Conservation (phyloP, 2,329 filamentous ascomycete genomes). For the Calonectria pteridis region DNA sequence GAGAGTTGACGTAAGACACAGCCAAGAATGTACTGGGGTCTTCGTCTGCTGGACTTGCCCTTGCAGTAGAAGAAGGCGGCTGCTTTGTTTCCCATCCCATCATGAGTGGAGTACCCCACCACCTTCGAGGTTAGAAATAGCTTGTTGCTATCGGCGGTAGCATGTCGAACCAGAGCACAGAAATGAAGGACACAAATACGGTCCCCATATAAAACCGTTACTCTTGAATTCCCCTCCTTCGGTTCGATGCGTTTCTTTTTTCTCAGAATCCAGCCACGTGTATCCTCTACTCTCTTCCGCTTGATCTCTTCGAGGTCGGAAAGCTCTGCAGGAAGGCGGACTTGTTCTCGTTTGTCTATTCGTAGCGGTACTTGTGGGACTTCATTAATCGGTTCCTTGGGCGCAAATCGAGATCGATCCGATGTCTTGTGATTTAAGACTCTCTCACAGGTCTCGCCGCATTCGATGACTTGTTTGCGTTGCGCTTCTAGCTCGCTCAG, state of each 20-base stretch:
- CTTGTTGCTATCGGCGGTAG: neutral
- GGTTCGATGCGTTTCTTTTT: neutral
- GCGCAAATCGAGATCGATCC: neutral
- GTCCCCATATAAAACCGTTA: neutral
- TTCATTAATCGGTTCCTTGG: neutral
- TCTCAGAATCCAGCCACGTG: neutral
- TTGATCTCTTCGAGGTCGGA: no score
- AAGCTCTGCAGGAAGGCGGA: neutral
- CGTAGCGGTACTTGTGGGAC: neutral
- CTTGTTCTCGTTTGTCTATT: neutral
- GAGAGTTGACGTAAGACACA: neutral
- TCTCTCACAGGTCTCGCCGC: neutral
- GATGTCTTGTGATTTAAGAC: neutral
- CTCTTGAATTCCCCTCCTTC: neutral
- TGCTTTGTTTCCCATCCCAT: neutral
- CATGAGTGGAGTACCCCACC: neutral
- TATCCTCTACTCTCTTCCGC: neutral
- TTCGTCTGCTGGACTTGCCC: neutral
- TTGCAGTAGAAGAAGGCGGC: neutral
- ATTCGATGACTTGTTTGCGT: constrained; percentile 1
- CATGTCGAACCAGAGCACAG: neutral
- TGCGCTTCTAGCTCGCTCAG: neutral
- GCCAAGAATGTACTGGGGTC: neutral
- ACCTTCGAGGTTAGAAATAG: no score
- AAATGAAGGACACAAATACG: neutral